These are phyloP conservation scores for Dioscorea dumetorum DNA, from an alignment of 106 monocot genomes.

Conservation along the genomic window DNA sequence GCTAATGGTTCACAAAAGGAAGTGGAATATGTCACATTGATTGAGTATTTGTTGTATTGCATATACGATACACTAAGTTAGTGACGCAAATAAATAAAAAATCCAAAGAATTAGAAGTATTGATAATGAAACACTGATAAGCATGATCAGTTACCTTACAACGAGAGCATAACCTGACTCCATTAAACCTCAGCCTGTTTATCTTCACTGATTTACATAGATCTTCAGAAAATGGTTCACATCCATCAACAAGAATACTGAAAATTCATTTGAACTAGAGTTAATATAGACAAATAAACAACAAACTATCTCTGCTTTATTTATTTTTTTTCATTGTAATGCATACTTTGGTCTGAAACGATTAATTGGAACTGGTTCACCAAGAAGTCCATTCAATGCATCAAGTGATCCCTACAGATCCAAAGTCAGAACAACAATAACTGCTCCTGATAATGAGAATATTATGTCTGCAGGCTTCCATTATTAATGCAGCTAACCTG, in stretches of 20 bases:
- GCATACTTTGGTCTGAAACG: conserved; percentile 90
- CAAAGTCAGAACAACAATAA: neutral
- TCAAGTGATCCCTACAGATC: conserved; percentile 67
- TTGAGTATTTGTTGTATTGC: too few species aligned
- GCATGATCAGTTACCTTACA: conserved; percentile 59
- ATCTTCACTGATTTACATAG: conserved; percentile 75
- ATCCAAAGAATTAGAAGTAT: too few species aligned
- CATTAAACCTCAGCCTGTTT: conserved; percentile 52
- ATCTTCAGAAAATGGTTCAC: conserved; percentile 84
- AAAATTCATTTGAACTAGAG: conserved; percentile 2
- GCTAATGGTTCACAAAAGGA: too few species aligned
- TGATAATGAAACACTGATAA: too few species aligned
- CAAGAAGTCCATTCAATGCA: conserved; percentile 56
- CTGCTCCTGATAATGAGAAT: neutral
- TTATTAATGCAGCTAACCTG: conserved; percentile 39
- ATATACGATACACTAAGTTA: too few species aligned
- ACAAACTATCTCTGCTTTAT: too few species aligned
- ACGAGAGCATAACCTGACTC: conserved; percentile 84
- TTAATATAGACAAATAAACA: neutral
- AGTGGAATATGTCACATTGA: too few species aligned
- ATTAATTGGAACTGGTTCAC: conserved; percentile 65
- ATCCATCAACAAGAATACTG: conserved; percentile 94
- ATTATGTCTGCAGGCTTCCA: neutral
- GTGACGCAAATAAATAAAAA: too few species aligned
- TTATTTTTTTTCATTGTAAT: neutral